Percentiles rank a stretch among this genome's conserved stretches.
phyloP scores from a whole-genome alignment of 2,329 filamentous ascomycete species.

The Colletotrichum acutatum region DNA sequence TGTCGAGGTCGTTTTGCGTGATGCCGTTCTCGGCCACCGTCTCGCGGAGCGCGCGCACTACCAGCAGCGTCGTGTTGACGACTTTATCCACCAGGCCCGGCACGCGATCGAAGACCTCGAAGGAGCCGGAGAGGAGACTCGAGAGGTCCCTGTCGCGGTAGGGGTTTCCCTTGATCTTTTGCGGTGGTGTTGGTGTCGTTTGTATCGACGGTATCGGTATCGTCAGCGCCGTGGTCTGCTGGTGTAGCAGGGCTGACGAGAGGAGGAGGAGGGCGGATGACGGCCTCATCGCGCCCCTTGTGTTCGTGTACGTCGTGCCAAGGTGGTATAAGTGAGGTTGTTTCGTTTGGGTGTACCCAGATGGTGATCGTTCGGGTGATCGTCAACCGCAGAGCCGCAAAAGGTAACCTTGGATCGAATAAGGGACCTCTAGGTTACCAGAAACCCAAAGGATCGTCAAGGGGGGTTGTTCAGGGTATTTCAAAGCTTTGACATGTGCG shows the following conservation, averaged over 20 bases:
- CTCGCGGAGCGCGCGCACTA: slow-evolving; percentile 31
- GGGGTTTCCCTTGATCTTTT: not conserved
- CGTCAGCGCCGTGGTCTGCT: slow-evolving; percentile 16
- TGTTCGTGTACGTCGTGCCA: not conserved
- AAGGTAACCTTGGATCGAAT: no score
- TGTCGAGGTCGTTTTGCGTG: slow-evolving; percentile 29
- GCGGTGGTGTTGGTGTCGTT: not conserved
- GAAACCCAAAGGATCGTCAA: not conserved
- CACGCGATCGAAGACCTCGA: slow-evolving; percentile 29
- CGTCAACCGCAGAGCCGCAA: slow-evolving; percentile 2
- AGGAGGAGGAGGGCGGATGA: slow-evolving; percentile 9
- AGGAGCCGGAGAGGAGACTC: slow-evolving; percentile 17
- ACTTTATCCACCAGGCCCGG: slow-evolving; percentile 21
- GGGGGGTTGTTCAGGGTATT: slow-evolving; percentile 13
- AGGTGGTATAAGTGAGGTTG: not conserved
- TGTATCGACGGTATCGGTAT: slow-evolving; percentile 6
- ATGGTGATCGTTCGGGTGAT: not conserved
- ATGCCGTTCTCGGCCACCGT: slow-evolving; percentile 32
- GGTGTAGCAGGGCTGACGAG: slow-evolving; percentile 12
- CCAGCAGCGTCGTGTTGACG: slow-evolving; percentile 28
- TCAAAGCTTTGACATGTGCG: slow-evolving; percentile 24
- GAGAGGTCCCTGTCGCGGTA: slow-evolving; percentile 19
- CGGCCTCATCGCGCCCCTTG: slow-evolving; percentile 19
- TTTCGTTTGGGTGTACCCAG: not conserved
- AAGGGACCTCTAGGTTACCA: not conserved